These are phyloP conservation scores for Hypocreales sp. DNA, from an alignment of 2,329 filamentous ascomycete species.

Conservation along the genomic window DNA sequence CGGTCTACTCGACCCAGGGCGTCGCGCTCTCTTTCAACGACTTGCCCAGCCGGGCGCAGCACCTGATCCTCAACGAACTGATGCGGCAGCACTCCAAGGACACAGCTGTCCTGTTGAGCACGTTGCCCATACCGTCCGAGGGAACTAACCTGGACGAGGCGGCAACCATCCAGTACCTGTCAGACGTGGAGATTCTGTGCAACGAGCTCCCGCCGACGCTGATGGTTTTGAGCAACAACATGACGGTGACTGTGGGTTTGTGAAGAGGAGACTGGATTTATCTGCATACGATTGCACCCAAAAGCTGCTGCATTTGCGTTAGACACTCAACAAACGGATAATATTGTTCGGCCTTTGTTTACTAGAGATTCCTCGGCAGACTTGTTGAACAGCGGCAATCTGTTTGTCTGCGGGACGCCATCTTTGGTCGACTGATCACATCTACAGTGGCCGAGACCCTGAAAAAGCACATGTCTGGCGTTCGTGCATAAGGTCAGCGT, in stretches of 20 bases:
- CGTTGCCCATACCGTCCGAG: conserved; percentile 64
- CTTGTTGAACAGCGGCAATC: no score
- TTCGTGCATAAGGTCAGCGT: no score
- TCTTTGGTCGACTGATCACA: no score
- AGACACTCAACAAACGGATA: no score
- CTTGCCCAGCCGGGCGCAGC: conserved; percentile 68
- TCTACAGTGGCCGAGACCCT: no score
- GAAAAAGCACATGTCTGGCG: no score
- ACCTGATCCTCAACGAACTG: conserved; percentile 74
- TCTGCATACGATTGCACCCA: no score
- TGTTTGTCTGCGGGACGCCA: no score
- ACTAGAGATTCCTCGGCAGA: no score
- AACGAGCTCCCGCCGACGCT: conserved; percentile 60
- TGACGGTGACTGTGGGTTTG: conserved; percentile 72
- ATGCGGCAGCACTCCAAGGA: conserved; percentile 52
- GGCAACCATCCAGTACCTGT: conserved; percentile 59
- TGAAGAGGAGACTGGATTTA: no score
- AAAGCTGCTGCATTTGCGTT: no score
- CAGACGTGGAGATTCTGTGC: conserved; percentile 64
- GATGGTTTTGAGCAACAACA: conserved; percentile 73
- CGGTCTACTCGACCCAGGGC: conserved; percentile 40
- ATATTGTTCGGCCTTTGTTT: no score
- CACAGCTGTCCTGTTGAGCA: conserved; percentile 71
- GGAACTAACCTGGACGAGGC: conserved; percentile 57
- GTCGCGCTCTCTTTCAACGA: conserved; percentile 74